A percentile compares a stretch with the other conserved stretches of the same genome.
Conservation (phyloP, 2,329 filamentous ascomycete species). For the Pestalotiopsis sp. region DNA sequence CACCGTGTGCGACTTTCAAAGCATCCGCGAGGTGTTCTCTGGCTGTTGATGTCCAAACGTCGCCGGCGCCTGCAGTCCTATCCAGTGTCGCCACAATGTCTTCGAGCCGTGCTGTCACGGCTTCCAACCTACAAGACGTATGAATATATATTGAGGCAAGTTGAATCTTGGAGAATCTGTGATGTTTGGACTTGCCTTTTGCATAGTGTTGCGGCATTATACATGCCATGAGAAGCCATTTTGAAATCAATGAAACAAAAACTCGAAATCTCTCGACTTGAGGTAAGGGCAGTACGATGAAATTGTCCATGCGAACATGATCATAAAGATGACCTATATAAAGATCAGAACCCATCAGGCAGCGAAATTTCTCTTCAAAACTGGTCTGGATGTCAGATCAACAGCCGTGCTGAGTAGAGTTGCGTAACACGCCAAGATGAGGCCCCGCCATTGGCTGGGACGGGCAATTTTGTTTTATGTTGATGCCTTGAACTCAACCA, state of each 20-base stretch:
- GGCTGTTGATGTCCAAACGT: neutral
- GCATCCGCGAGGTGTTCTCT: neutral
- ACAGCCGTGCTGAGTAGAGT: neutral
- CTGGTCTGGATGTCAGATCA: neutral
- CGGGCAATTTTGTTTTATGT: neutral
- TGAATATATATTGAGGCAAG: neutral
- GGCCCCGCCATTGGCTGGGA: neutral
- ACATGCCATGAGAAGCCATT: neutral
- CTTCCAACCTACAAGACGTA: neutral
- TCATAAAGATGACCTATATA: too few relatives aligned
- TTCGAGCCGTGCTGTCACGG: conserved; percentile 1
- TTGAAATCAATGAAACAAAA: neutral
- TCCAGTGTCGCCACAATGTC: neutral
- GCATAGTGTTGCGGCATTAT: neutral
- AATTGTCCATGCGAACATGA: neutral
- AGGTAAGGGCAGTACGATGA: neutral
- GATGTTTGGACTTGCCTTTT: neutral
- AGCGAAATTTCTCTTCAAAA: too few relatives aligned
- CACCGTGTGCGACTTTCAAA: neutral
- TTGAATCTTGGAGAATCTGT: neutral
- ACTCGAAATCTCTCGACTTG: neutral
- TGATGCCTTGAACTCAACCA: neutral
- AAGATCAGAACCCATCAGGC: too few relatives aligned
- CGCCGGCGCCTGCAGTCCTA: neutral
- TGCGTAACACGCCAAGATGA: neutral